phyloP scores from a whole-genome alignment of 305 asterid species.

The Fraxinus albicans region DNA sequence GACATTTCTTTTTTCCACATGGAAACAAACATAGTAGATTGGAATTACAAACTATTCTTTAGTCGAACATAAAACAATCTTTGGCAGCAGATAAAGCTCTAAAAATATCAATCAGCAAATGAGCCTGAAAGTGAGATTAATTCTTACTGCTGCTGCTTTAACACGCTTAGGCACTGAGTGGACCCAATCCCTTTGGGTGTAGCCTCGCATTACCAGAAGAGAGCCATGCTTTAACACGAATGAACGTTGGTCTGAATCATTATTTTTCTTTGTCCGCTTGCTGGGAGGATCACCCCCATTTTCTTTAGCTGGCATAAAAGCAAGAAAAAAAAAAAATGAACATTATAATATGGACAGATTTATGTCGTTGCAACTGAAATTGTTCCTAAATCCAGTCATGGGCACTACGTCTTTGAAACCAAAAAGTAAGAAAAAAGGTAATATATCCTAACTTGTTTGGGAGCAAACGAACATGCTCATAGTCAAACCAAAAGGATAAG shows the following conservation, averaged over 20 bases:
- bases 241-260: slow-evolving; percentile 46
- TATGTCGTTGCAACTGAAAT: not conserved
- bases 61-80: not conserved
- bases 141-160: slow-evolving; percentile 65
- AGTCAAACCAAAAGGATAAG: not conserved
- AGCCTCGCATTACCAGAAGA: slow-evolving; percentile 84
- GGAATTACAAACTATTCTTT: not conserved
- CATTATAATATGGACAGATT: not conserved
- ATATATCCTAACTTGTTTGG: not conserved
- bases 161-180: slow-evolving; percentile 94
- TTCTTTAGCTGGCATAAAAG: slow-evolving; percentile 34
- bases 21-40: not conserved
- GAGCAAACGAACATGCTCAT: not conserved
- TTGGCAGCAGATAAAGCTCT: not conserved
- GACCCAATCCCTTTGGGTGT: slow-evolving; percentile 89
- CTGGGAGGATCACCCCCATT: slow-evolving; percentile 52
- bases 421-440: not conserved
- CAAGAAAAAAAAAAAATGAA: not conserved
- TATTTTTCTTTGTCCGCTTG: slow-evolving; percentile 53
- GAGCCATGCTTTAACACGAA: slow-evolving; percentile 83
- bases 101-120: slow-evolving; percentile 39
- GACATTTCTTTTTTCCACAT: not conserved
- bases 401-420: not conserved
- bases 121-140: slow-evolving; percentile 87
- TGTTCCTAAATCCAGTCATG: not conserved